A percentile compares a stretch with the other conserved stretches of the same genome.
Conservation (phyloP, 805 yeast genomes). For the Wickerhamiella alocasiicola region DNA sequence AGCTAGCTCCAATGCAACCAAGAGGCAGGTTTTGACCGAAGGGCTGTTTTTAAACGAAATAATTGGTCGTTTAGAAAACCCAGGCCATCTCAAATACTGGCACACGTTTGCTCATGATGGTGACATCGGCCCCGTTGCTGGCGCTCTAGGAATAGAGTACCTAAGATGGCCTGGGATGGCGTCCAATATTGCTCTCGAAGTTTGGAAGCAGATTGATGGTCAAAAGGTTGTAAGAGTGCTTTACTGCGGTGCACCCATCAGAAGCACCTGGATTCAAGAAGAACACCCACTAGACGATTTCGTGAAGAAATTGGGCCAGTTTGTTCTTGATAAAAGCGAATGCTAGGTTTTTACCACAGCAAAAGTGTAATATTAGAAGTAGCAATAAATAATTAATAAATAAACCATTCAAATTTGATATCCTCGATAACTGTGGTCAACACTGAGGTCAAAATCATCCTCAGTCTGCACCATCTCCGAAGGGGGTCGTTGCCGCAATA, state of each 20-base stretch:
- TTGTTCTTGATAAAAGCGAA: not conserved
- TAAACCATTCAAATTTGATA: too few relatives aligned
- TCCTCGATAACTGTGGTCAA: too few relatives aligned
- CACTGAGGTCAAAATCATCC: too few relatives aligned
- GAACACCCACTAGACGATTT: constrained; percentile 4
- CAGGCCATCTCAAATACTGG: constrained; percentile 25
- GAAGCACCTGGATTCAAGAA: constrained; percentile 9
- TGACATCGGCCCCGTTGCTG: constrained; percentile 30
- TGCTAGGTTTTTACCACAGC: too few relatives aligned
- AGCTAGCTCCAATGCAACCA: constrained; percentile 27
- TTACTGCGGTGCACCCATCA: constrained; percentile 27
- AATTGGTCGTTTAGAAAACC: constrained; percentile 24
- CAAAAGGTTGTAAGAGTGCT: constrained; percentile 29
- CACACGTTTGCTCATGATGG: constrained; percentile 38
- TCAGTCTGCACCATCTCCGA: too few relatives aligned
- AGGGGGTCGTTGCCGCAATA: too few relatives aligned
- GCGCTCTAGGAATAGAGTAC: constrained; percentile 27
- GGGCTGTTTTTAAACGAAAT: constrained; percentile 33
- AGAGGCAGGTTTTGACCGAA: constrained; percentile 26
- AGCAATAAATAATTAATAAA: too few relatives aligned
- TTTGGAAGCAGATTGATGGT: constrained; percentile 23
- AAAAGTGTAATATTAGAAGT: too few relatives aligned
- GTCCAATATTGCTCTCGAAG: constrained; percentile 32
- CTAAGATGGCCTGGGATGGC: constrained; percentile 41
- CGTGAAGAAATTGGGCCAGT: not conserved